Conservation (phyloP, 352 stramenopile genomes). For the Pythium diclinum region DNA sequence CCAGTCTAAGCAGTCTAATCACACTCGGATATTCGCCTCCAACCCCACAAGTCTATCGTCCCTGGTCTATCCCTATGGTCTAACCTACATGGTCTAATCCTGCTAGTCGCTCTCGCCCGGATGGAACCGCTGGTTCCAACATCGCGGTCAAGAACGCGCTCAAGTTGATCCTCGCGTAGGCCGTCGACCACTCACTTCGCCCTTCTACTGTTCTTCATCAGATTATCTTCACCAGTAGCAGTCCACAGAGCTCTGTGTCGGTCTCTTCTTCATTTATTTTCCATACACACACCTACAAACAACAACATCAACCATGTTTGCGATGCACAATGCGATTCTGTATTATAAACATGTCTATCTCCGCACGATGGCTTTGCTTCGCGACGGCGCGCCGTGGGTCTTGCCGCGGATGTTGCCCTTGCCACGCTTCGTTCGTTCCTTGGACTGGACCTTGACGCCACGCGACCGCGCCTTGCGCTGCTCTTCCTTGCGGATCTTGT, state of each 20-base stretch:
- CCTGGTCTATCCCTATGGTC: too few relatives aligned
- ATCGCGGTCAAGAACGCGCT: constrained; percentile 74
- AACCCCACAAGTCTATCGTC: too few relatives aligned
- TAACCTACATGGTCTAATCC: too few relatives aligned
- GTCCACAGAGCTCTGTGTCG: background rate
- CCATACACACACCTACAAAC: background rate
- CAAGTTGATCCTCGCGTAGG: constrained; percentile 48
- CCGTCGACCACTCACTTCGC: too few relatives aligned
- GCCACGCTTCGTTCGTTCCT: constrained; percentile 48
- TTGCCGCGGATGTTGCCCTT: constrained; percentile 79
- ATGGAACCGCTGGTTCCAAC: too few relatives aligned
- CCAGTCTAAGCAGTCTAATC: too few relatives aligned
- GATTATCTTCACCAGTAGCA: background rate
- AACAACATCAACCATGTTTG: background rate
- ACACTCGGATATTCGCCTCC: too few relatives aligned
- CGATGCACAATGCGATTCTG: background rate
- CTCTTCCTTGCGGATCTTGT: constrained; percentile 84
- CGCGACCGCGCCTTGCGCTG: constrained; percentile 79
- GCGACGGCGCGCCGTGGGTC: constrained; percentile 72
- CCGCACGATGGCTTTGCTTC: constrained; percentile 79
- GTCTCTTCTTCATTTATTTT: background rate
- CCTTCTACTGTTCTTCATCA: background rate
- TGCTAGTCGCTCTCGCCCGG: too few relatives aligned
- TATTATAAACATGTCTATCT: constrained; percentile 24
- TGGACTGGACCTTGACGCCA: constrained; percentile 59